Percentiles rank a stretch among this genome's conserved stretches.
Conservation (phyloP, 345 rosid genomes). For the Euclidium syriacum region DNA sequence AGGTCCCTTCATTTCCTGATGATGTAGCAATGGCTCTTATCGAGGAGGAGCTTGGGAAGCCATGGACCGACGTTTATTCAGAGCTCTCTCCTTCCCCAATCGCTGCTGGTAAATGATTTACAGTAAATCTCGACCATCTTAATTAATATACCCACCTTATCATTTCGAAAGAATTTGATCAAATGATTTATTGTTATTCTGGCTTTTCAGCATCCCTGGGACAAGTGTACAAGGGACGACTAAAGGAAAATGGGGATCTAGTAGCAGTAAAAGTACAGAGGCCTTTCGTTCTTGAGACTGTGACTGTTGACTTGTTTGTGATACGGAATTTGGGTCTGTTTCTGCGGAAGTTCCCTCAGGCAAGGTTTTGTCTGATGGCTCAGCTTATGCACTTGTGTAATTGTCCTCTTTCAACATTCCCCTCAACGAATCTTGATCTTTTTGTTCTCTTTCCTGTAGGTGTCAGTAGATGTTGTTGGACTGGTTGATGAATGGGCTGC, state of each 20-base stretch:
- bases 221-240: conserved; percentile 87
- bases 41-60: conserved; percentile 91
- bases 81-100: conserved; percentile 93
- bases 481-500: conserved; percentile 99
- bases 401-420: neutral
- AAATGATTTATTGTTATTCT: conserved; percentile 13
- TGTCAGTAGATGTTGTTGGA: conserved; percentile 90
- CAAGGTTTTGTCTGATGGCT: conserved; percentile 28
- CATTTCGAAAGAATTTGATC: neutral
- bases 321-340: conserved; percentile 79
- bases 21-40: conserved; percentile 95
- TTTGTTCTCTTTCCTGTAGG: conserved; percentile 33
- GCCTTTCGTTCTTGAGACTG: conserved; percentile 96
- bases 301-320: conserved; percentile 78
- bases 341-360: conserved; percentile 94
- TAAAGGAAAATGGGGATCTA: conserved; percentile 83
- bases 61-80: conserved; percentile 79
- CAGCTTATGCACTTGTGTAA: conserved; percentile 17
- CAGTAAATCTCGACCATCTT: neutral
- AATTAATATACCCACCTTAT: neutral
- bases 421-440: neutral
- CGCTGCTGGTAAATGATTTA: conserved; percentile 99
- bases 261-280: conserved; percentile 98
- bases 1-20: conserved; percentile 99
- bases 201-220: conserved; percentile 81